phyloP scores from a whole-genome alignment of 2,329 filamentous ascomycete genomes.

The Zelopaecilomyces penicillatus region DNA sequence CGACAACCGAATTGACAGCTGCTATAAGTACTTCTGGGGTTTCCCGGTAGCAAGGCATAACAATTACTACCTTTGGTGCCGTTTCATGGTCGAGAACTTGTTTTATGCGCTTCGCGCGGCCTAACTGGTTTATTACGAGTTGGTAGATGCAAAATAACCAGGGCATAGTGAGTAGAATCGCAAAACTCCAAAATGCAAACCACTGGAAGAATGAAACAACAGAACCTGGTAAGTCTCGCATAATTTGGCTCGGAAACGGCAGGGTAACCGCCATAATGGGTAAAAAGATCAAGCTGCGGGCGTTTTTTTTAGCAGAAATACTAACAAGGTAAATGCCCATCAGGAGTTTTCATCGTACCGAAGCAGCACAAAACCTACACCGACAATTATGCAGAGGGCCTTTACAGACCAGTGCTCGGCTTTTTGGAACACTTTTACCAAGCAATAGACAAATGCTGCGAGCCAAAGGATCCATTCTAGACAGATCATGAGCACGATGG shows the following conservation, averaged over 20 bases:
- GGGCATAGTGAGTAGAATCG: slow-evolving; percentile 73
- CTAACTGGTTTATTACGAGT: slow-evolving; percentile 78
- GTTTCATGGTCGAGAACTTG: slow-evolving; percentile 74
- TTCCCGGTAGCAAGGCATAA: slow-evolving; percentile 97
- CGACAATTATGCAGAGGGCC: slow-evolving; percentile 68
- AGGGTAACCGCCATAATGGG: slow-evolving; percentile 92
- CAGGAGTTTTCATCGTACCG: slow-evolving; percentile 44
- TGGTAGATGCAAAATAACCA: slow-evolving; percentile 93
- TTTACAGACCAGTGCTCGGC: slow-evolving; percentile 81
- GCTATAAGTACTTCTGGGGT: slow-evolving; percentile 74
- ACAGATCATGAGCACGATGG: slow-evolving; percentile 74
- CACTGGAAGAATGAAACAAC: slow-evolving; percentile 74
- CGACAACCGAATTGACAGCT: slow-evolving; percentile 83
- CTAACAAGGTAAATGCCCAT: not conserved
- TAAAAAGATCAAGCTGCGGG: slow-evolving; percentile 66
- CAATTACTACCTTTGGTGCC: slow-evolving; percentile 87
- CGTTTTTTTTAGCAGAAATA: not conserved
- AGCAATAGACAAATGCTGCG: slow-evolving; percentile 85
- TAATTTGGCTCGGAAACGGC: slow-evolving; percentile 66
- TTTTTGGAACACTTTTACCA: slow-evolving; percentile 80
- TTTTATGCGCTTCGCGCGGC: slow-evolving; percentile 73
- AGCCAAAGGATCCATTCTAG: slow-evolving; percentile 95
- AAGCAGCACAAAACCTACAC: slow-evolving; percentile 62
- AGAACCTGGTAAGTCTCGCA: slow-evolving; percentile 58
- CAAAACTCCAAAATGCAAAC: slow-evolving; percentile 94